Percentiles rank a stretch among this genome's conserved stretches.
Evolutionary conservation across 805 yeast genomes (phyloP).

Genomic region (Saccharomycopsis schoenii): DNA sequence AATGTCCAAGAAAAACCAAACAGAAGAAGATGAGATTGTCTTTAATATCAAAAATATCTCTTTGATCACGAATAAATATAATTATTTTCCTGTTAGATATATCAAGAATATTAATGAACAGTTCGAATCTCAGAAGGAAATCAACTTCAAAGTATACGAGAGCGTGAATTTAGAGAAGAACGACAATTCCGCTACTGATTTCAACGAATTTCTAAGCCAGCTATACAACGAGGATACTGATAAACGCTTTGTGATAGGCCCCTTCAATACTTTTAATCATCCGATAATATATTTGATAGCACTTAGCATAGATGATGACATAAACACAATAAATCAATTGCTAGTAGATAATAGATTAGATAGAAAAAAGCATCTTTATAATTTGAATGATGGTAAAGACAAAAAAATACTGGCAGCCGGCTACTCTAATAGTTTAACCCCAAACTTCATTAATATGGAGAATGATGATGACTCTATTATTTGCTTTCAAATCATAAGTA

Average conservation of each 20-base stretch:
- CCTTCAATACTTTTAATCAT: constrained; percentile 18
- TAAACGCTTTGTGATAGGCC: constrained; percentile 8
- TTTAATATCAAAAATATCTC: constrained; percentile 17
- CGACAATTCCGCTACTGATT: not conserved
- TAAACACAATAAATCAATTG: constrained; percentile 6
- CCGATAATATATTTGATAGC: constrained; percentile 15
- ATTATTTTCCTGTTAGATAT: constrained; percentile 13
- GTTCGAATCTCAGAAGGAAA: not conserved
- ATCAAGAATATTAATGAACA: constrained; percentile 5
- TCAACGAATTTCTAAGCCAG: constrained; percentile 1
- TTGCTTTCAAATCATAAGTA: constrained; percentile 13
- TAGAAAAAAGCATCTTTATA: constrained; percentile 13
- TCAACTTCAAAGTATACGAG: not conserved
- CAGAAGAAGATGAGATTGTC: not conserved
- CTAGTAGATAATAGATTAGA: constrained; percentile 7
- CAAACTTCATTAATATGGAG: constrained; percentile 11
- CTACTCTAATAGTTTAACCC: not conserved
- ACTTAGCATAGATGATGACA: constrained; percentile 9
- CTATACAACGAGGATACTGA: constrained; percentile 9
- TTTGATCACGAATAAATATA: constrained; percentile 12
- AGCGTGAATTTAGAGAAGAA: not conserved
- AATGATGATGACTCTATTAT: constrained; percentile 19
- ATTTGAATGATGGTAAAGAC: not conserved
- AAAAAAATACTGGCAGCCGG: not conserved
- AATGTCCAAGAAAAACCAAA: not conserved